Base-by-base conservation (phyloP, 2,329 filamentous ascomycete genomes). In the Fusarium papillatum region DNA sequence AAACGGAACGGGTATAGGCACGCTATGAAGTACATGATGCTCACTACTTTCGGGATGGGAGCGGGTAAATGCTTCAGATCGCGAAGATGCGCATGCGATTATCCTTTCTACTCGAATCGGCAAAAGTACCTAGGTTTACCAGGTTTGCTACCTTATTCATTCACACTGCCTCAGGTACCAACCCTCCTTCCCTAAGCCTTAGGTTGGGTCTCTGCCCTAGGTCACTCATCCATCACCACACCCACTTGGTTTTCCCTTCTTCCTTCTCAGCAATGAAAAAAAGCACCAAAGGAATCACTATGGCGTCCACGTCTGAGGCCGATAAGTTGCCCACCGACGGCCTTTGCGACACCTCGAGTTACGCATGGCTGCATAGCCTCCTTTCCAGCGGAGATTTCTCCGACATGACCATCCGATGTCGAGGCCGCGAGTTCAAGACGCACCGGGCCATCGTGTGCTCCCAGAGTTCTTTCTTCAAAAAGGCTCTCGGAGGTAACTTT, bases 391-490 rank as follows among this genome's bases (percentile, higher is more conserved):
- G 72, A 7, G 79, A 80, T 29, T 83, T 78, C 63, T 79, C 83
- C 2, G 84, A 86, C 59, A 78, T 86, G 50, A 77, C 67, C 1
- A 80, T 86, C 26, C 64, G 41, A 9, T 86, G 84, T 66, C 70
- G 72, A 0, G 77, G 70, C 3, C 72, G 70, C 0, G 70, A 77
- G 5, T 85, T 85, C 72, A 79, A 79, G 11, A 80, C 80, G 0
- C 84, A 86, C 41, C 79, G 82, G 0, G 76, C 79, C 31, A 76
- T 86, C 19, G 74, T 86, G 7, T 85, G 83, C 68, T 57, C 80
- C 0, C 81, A 84, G 61, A 85, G 82, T 1, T 34, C 76, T 24
- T 85, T 85, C 63, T 79, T 79, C 24, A 79, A 80, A 13, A 72
- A 62, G 14, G 80, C 82, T 7, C 73, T 83, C 55, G 66, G 72